Evolutionary conservation across 768 basidiomycete species (phyloP).

Genomic region (Termitomyces sp.): DNA sequence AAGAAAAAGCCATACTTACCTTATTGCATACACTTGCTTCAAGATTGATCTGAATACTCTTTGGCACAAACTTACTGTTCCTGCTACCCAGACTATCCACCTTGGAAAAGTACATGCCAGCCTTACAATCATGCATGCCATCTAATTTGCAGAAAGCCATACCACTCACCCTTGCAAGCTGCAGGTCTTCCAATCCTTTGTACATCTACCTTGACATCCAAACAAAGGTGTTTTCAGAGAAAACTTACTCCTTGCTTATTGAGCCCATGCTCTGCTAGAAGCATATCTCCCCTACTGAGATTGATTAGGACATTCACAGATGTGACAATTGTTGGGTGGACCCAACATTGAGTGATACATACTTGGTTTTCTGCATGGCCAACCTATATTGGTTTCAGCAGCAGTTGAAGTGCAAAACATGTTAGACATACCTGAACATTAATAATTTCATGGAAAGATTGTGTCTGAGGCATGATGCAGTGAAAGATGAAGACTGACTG

Average conservation of each 20-base stretch:
- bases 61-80: slow-evolving; percentile 75
- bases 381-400: slow-evolving; percentile 31
- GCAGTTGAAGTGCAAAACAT: too few relatives aligned
- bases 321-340: slow-evolving; percentile 52
- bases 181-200: slow-evolving; percentile 65
- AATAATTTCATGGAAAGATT: slow-evolving; percentile 1
- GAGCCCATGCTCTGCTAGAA: slow-evolving; percentile 83
- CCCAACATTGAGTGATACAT: slow-evolving; percentile 7
- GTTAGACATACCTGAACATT: not conserved
- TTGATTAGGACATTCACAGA: slow-evolving; percentile 27
- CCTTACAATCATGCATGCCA: slow-evolving; percentile 29
- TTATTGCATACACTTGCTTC: slow-evolving; percentile 83
- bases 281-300: slow-evolving; percentile 72
- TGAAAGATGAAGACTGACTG: not conserved
- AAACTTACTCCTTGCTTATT: slow-evolving; percentile 58
- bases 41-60: slow-evolving; percentile 87
- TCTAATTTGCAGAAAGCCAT: not conserved
- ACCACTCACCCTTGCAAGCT: slow-evolving; percentile 59
- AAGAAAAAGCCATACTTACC: slow-evolving; percentile 32
- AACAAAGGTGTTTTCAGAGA: not conserved
- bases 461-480: not conserved
- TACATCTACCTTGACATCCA: slow-evolving; percentile 42
- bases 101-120: slow-evolving; percentile 79
- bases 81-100: slow-evolving; percentile 42
- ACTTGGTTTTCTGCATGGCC: slow-evolving; percentile 64